Evolutionary conservation across 176 grass and related monocot species (phyloP), one percentile per base, ranked within the genome.

Genomic region (Carex parvula): DNA sequence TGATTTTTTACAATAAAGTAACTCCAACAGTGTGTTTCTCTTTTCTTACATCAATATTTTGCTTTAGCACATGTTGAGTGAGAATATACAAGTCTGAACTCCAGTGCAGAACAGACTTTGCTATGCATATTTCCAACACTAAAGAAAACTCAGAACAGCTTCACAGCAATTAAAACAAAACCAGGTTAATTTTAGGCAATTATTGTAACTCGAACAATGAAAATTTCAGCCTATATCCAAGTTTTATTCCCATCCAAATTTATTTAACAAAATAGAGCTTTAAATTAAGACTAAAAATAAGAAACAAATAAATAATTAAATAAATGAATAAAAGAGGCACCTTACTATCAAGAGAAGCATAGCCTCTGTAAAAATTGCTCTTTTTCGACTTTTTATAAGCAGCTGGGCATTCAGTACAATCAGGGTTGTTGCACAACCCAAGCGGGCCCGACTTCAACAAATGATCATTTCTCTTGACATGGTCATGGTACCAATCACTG

Each of bases 371-470:
- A 68, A 88, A 89, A 84, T 84, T 83, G 85, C 87, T 83, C 21
- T 22, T 89, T 86, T 89, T 93, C 24, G 88, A 80, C 79, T 91
- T 91, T 88, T 88, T 98, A 86, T 88, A 98, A 70, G 89, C 91
- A 33, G 95, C 81, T 81, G 95, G 92, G 64, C 95, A 98, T 42
- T 93, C 72, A 41, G 94, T 90, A 81, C 92, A 98, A 37, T 98
- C 95, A 3, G 95, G 91, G 74, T 98, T 81, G 82, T 98, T 90
- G 53, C 95, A 98, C 71, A 93, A 87, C 2, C 95, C 92, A 63
- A 98, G 86, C 84, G 95, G 95, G 18, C 92, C 95, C 56, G 95
- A 98, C 88, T 87, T 94, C 89, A 98, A 67, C 64, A 98, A 86
- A 60, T 98, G 87, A 76, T 94, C 91, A 82, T 98, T 94, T 83